Evolutionary conservation across 371 early-diverging fungal species (phyloP), one percentile per base, ranked within the genome.

Genomic region (Mortierella sp.): DNA sequence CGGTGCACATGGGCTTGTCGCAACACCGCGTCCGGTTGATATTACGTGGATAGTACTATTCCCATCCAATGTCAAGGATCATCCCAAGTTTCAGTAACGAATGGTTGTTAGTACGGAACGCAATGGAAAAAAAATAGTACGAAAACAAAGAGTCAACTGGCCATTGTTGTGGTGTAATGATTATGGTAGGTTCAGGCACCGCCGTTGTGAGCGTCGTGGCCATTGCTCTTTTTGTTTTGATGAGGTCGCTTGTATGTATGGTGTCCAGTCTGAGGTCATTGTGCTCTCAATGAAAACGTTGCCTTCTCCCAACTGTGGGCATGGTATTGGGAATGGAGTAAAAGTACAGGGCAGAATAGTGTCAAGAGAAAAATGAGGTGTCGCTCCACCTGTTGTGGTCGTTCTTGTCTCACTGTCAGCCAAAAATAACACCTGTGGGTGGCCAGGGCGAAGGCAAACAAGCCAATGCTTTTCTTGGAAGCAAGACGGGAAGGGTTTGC

Each of bases 1-100:
- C 98, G 13, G 98, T 96, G 88, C 98, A 98, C 72, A 98, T 96
- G 14, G 98, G 98, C 82, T 98, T 95, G 88, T 96, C 95, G 89
- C 98, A 98, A 87, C 98, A 98, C 21, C 95, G 91, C n/a, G 98
- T 94, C 81, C 95, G 94, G 89, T 98, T 98, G 89, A 96, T 96
- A 88, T 97, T 96, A 72, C 92, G 84, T 28, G 98, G 98, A 84
- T 97, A 98, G 87, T 94, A 96, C 95, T 95, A 83, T 16, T 26
- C 37, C 28, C 51, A 34, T 69, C 26, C 48, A 67, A 44, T 46
- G 50, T 44, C 72, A 37, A 54, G 69, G 24, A 59, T 9, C 69
- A 72, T 53, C 59, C 26, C 24, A 64, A 34, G 53, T 34, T 57
- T 70, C 40, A 40, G 37, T 4, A 48, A n/a, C 31, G 16, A 10